Percentiles rank a stretch among this genome's conserved stretches.
phyloP scores from a whole-genome alignment of 345 rosid species.

The Lepidium africanum region DNA sequence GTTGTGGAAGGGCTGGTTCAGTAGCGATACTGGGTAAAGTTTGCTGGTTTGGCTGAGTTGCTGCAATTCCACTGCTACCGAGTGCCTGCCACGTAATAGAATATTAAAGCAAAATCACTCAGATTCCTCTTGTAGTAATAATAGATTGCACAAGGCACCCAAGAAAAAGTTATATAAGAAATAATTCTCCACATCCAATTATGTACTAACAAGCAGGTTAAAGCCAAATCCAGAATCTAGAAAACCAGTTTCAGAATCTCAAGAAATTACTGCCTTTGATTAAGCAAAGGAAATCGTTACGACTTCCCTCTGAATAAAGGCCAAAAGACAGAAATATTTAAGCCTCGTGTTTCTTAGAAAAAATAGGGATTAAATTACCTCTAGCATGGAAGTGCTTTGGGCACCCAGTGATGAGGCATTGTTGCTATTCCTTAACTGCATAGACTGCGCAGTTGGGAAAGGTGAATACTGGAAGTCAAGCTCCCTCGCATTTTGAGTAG shows the following conservation, averaged over 20 bases:
- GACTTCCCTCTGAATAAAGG: background rate
- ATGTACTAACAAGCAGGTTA: background rate
- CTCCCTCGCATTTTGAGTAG: slow-evolving; percentile 67
- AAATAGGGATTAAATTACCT: slow-evolving; percentile 39
- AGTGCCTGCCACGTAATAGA: slow-evolving; percentile 40
- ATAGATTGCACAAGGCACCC: background rate
- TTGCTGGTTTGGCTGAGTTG: slow-evolving; percentile 66
- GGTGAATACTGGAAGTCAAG: slow-evolving; percentile 79
- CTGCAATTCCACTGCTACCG: slow-evolving; percentile 53
- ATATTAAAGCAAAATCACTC: slow-evolving; percentile 1
- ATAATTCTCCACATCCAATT: background rate
- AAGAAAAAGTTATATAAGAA: background rate
- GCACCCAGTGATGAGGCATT: slow-evolving; percentile 61
- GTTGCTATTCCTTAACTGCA: slow-evolving; percentile 60
- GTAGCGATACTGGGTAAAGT: slow-evolving; percentile 57
- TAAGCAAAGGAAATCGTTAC: background rate
- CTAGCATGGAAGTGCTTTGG: slow-evolving; percentile 66
- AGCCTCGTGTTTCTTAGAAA: background rate
- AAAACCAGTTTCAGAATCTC: background rate
- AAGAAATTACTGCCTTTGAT: background rate
- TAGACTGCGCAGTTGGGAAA: slow-evolving; percentile 57
- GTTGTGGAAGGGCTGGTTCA: slow-evolving; percentile 79
- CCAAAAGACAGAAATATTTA: background rate
- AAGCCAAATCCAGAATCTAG: background rate
- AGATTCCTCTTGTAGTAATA: background rate